Conservation (phyloP, 148 eudicot genomes). For the Silene latifolia region DNA sequence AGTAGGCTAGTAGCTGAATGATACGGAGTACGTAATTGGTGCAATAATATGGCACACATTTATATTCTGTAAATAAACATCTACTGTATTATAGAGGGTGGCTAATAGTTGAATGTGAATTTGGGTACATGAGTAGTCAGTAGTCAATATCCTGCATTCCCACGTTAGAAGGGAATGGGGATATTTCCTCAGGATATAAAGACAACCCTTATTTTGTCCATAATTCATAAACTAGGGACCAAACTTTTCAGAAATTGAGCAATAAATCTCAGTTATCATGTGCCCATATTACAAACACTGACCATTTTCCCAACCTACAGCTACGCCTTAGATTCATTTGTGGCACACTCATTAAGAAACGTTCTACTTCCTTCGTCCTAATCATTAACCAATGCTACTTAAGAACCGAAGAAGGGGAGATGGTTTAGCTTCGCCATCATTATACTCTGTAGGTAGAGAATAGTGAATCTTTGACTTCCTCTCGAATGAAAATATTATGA, state of each 20-base stretch:
- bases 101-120: neutral
- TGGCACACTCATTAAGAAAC: no score
- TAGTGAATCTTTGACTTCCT: neutral
- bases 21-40: neutral
- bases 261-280: neutral
- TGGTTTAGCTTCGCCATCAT: no score
- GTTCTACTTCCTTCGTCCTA: no score
- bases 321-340: no score
- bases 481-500: no score
- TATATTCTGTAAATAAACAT: neutral
- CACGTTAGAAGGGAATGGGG: conserved; percentile 10
- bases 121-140: no score
- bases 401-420: no score
- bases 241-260: neutral
- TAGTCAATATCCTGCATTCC: conserved; percentile 8
- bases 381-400: no score
- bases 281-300: no score
- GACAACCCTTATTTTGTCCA: neutral
- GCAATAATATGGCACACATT: neutral
- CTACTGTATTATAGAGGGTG: neutral
- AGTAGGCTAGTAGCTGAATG: neutral
- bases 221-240: conserved; percentile 16
- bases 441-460: no score
- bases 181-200: neutral
- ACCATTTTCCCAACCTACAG: no score